Evolutionary conservation across 1,284 basidiomycete genomes (phyloP).

Genomic region (Taiwanofungus camphoratus): DNA sequence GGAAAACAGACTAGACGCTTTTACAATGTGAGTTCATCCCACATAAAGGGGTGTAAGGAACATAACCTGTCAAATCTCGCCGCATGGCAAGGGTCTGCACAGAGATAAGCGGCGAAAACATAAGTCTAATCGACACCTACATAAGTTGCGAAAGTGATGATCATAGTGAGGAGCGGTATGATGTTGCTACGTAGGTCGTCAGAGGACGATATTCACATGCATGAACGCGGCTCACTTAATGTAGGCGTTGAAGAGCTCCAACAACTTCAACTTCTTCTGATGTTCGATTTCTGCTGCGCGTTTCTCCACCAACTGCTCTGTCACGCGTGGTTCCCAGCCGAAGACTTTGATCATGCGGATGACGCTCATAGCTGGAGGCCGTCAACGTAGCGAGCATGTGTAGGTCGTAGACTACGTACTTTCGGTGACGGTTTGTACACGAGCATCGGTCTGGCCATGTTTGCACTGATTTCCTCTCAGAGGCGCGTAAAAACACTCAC

Average conservation of each 20-base stretch:
- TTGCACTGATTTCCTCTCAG: not conserved
- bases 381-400: conserved; percentile 17
- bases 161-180: conserved; percentile 63
- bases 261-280: conserved; percentile 36
- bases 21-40: conserved; percentile 13
- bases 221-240: conserved; percentile 34
- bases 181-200: conserved; percentile 38
- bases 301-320: conserved; percentile 37
- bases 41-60: not conserved
- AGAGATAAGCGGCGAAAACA: not conserved
- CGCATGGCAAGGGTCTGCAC: conserved; percentile 31
- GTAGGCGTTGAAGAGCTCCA: conserved; percentile 30
- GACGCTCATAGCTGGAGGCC: conserved; percentile 31
- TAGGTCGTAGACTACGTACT: conserved; percentile 14
- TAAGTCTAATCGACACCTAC: too few species aligned
- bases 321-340: conserved; percentile 47
- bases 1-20: conserved; percentile 36
- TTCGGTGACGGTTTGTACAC: conserved; percentile 43
- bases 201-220: not conserved
- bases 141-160: conserved; percentile 60
- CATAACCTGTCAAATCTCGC: conserved; percentile 27
- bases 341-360: conserved; percentile 50
- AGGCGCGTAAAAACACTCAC: too few species aligned
- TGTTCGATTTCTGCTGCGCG: conserved; percentile 49
- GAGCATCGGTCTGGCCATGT: conserved; percentile 34